phyloP scores from a whole-genome alignment of 306 rosid species.

The Vigna angularis region DNA sequence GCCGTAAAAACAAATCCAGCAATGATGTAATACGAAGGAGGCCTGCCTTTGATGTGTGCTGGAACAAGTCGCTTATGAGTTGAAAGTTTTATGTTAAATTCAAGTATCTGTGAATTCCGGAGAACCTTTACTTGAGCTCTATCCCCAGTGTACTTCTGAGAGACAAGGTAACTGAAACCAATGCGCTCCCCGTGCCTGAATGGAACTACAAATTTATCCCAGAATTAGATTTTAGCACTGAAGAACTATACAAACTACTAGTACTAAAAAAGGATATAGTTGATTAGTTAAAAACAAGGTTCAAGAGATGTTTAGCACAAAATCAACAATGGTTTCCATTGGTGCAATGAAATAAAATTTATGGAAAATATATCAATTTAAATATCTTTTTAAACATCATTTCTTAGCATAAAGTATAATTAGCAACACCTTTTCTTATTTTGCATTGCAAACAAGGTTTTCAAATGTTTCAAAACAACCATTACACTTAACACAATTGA shows the following conservation, averaged over 20 bases:
- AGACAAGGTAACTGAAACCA: constrained; percentile 90
- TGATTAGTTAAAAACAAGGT: background rate
- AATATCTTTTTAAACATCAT: background rate
- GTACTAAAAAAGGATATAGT: background rate
- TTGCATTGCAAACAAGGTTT: background rate
- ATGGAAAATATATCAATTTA: constrained; percentile 8
- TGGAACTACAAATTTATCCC: constrained; percentile 63
- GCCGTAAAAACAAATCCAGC: constrained; percentile 91
- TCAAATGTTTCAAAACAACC: background rate
- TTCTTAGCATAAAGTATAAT: background rate
- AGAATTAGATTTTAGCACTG: constrained; percentile 36
- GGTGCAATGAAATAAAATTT: background rate
- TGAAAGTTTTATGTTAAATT: constrained; percentile 66
- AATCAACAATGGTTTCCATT: background rate
- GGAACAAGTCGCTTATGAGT: constrained; percentile 85
- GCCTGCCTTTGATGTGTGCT: constrained; percentile 87
- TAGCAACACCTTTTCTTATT: background rate
- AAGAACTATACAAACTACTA: background rate
- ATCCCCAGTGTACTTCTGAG: constrained; percentile 82
- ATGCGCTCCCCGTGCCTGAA: constrained; percentile 97
- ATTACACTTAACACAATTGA: too few species aligned
- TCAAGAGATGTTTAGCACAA: background rate
- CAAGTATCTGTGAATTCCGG: constrained; percentile 66
- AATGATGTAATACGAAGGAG: constrained; percentile 95
- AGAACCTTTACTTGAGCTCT: constrained; percentile 67